These are phyloP conservation scores for Plasmodium inui DNA, from an alignment of 169 alveolate species.

Conservation along the genomic window DNA sequence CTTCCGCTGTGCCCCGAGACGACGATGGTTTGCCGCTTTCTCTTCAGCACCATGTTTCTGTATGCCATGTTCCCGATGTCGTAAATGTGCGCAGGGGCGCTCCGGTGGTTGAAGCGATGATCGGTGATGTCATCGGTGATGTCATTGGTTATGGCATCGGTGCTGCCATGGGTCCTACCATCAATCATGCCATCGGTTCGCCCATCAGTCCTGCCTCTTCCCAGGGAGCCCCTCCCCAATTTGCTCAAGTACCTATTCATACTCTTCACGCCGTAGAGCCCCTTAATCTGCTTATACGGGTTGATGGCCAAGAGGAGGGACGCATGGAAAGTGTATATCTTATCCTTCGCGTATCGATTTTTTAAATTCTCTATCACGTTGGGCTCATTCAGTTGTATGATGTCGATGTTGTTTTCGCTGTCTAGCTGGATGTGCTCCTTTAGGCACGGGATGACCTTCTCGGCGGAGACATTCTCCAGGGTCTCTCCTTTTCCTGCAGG, in stretches of 20 bases:
- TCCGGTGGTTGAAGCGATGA: background rate
- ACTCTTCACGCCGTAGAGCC: conserved; percentile 78
- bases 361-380: conserved; percentile 58
- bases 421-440: conserved; percentile 31
- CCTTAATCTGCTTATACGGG: conserved; percentile 85
- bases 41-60: conserved; percentile 75
- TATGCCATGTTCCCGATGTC: conserved; percentile 79
- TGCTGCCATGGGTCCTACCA: no score
- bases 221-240: conserved; percentile 31
- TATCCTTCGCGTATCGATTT: conserved; percentile 76
- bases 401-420: conserved; percentile 50
- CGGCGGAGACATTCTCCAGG: conserved; percentile 33
- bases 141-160: no score
- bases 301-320: conserved; percentile 86
- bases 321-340: conserved; percentile 86
- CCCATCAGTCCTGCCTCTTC: conserved; percentile 8
- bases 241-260: conserved; percentile 78
- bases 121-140: no score
- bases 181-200: no score
- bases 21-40: conserved; percentile 93
- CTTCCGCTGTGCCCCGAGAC: conserved; percentile 99
- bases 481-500: conserved; percentile 44
- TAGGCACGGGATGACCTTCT: conserved; percentile 29
- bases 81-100: conserved; percentile 71
- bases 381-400: conserved; percentile 31